Evolutionary conservation across 331 rosid genomes (phyloP), one percentile per base, ranked within the genome.

Genomic region (Malus hybrid): DNA sequence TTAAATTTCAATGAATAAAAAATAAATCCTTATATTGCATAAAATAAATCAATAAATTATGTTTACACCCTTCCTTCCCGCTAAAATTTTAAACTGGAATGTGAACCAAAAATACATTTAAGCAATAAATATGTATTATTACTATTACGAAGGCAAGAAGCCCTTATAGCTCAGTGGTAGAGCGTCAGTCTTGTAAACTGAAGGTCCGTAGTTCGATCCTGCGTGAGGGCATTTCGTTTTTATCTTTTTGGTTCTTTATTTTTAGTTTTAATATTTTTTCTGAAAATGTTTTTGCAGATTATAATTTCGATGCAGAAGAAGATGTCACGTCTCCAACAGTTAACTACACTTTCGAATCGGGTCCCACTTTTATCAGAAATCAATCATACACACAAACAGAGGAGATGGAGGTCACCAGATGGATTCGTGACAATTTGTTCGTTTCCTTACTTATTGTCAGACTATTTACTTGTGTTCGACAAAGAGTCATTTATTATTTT

Each of bases 101-200:
- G 46, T 39, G 46, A 39, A 39, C 46, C 12, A 39, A 39, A 39
- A 39, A 7, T 36, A 36, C 1, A 36, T 36, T 2, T 36, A 36
- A 8, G 11, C 0, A 36, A 36, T 36, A 36, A 36, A 0, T 7
- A 8, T 0, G 0, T 0, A 8, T 2, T 36, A 36, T 10, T 8
- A 39, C 46, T 3, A 39, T 39, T 3, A 2, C 0, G 0, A 0
- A 39, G 0, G 13, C 5, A 20, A 10, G 1, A 11, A 70, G 93
- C 93, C 93, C 89, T 16, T 87, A 87, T 89, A 80, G 91, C 89
- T 89, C 91, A 89, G 91, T 87, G 91, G 91, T 87, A 87, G 91
- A 87, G 91, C 93, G 91, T 85, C 88, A 89, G 91, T 87, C 91
- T 89, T 89, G 93, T 89, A 87, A 89, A 89, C 89, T 89, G 89